phyloP scores from a whole-genome alignment of 2,329 filamentous ascomycete species.

The Aspergillus novofumigatus region DNA sequence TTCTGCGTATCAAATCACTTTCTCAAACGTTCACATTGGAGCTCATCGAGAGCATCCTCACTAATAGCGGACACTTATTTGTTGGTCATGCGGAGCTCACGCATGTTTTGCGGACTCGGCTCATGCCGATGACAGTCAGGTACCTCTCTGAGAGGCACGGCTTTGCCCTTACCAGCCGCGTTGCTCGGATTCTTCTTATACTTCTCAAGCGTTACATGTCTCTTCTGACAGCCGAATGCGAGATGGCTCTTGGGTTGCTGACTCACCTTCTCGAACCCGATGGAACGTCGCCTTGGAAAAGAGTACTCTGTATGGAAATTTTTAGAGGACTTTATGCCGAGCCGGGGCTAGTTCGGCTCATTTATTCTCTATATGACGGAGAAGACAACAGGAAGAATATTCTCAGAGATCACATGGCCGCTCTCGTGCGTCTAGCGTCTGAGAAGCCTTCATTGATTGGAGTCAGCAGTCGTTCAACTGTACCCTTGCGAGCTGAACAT shows the following conservation, averaged over 20 bases:
- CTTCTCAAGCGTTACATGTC: slow-evolving; percentile 73
- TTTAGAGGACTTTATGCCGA: slow-evolving; percentile 83
- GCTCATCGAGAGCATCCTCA: slow-evolving; percentile 83
- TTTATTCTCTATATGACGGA: slow-evolving; percentile 76
- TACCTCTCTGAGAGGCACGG: slow-evolving; percentile 71
- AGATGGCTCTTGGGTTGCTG: slow-evolving; percentile 74
- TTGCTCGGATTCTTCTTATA: slow-evolving; percentile 78
- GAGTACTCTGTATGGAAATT: slow-evolving; percentile 85
- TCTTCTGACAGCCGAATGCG: slow-evolving; percentile 72
- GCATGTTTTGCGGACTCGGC: slow-evolving; percentile 67
- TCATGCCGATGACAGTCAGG: slow-evolving; percentile 79
- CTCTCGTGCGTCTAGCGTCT: slow-evolving; percentile 86
- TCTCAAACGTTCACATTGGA: slow-evolving; percentile 83
- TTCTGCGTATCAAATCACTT: slow-evolving; percentile 72
- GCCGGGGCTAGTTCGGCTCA: slow-evolving; percentile 68
- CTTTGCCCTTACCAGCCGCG: slow-evolving; percentile 77
- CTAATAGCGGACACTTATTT: slow-evolving; percentile 80
- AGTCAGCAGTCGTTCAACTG: slow-evolving; percentile 79
- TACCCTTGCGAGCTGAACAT: slow-evolving; percentile 61
- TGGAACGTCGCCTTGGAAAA: slow-evolving; percentile 71
- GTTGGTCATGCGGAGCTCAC: slow-evolving; percentile 73
- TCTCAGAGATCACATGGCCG: slow-evolving; percentile 75
- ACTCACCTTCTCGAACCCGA: slow-evolving; percentile 88
- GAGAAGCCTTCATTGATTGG: slow-evolving; percentile 89
- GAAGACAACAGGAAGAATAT: slow-evolving; percentile 68